Evolutionary conservation across 2,329 filamentous ascomycete species (phyloP).

Genomic region (Fusarium lateritium): DNA sequence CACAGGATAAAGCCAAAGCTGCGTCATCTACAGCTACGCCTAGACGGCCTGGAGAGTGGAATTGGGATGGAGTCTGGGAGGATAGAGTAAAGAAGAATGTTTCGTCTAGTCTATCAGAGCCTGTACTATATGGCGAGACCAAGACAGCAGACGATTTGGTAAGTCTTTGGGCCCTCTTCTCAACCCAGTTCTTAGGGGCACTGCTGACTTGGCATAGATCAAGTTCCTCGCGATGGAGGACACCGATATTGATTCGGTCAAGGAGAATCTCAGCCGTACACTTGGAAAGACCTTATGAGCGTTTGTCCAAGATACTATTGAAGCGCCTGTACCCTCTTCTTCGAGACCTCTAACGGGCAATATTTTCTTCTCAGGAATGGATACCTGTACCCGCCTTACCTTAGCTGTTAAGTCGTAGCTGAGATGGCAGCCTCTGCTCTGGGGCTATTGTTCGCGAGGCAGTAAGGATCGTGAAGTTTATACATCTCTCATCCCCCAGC

Average conservation of each 20-base stretch:
- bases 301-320: background rate
- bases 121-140: constrained; percentile 80
- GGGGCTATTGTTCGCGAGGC: background rate
- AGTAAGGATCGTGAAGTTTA: background rate
- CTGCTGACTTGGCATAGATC: constrained; percentile 62
- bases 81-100: constrained; percentile 87
- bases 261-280: constrained; percentile 70
- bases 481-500: background rate
- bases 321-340: no score
- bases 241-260: constrained; percentile 69
- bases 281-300: constrained; percentile 54
- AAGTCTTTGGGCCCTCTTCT: constrained; percentile 53
- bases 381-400: background rate
- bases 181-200: no score
- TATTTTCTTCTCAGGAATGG: background rate
- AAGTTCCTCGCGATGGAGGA: constrained; percentile 77
- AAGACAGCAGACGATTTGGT: constrained; percentile 80
- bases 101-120: constrained; percentile 82
- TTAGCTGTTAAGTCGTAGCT: background rate
- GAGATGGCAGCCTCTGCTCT: constrained; percentile 12
- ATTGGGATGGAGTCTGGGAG: constrained; percentile 98
- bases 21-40: constrained; percentile 14
- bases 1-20: constrained; percentile 31
- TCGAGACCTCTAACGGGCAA: background rate
- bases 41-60: constrained; percentile 83